phyloP scores from a whole-genome alignment of 2,329 filamentous ascomycete species.

The Epichloe scottii region DNA sequence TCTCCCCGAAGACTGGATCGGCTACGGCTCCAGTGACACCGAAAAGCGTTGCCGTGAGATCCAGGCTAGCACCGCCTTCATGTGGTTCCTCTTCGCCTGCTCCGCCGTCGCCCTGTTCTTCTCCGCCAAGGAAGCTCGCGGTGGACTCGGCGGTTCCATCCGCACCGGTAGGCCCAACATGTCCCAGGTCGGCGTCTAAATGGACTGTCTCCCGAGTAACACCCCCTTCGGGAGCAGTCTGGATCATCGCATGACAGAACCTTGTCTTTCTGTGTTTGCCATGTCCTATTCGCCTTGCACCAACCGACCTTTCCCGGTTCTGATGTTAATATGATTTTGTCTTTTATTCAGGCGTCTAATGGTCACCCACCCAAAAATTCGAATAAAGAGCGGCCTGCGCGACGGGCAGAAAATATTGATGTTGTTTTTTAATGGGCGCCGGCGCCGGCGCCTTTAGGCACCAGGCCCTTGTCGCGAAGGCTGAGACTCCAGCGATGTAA shows the following conservation, averaged over 20 bases:
- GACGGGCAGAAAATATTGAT: not conserved
- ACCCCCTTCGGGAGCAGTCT: not conserved
- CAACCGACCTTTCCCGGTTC: not conserved
- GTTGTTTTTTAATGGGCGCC: not conserved
- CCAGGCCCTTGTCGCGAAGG: not conserved
- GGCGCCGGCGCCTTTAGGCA: not conserved
- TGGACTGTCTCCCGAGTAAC: not conserved
- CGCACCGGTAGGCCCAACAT: constrained; percentile 36
- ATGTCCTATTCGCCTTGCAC: not conserved
- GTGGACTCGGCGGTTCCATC: constrained; percentile 29
- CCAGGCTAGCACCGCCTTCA: constrained; percentile 61
- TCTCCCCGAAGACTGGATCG: constrained; percentile 40
- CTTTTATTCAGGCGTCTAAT: constrained; percentile 4
- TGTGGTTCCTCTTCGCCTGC: constrained; percentile 63
- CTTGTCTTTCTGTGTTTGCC: not conserved
- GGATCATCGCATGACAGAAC: not conserved
- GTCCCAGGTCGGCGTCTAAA: constrained; percentile 41
- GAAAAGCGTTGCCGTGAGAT: constrained; percentile 60
- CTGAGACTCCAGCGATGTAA: not conserved
- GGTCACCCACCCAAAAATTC: not conserved
- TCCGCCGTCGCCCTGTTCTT: constrained; percentile 47
- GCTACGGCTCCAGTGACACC: constrained; percentile 45
- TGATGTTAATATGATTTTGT: constrained; percentile 3
- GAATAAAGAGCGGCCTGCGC: not conserved
- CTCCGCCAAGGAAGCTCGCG: constrained; percentile 38